Percentiles rank a stretch among this genome's conserved stretches.
Conservation (phyloP, 192 early-diverging fungal species). For the Dispira parvispora region DNA sequence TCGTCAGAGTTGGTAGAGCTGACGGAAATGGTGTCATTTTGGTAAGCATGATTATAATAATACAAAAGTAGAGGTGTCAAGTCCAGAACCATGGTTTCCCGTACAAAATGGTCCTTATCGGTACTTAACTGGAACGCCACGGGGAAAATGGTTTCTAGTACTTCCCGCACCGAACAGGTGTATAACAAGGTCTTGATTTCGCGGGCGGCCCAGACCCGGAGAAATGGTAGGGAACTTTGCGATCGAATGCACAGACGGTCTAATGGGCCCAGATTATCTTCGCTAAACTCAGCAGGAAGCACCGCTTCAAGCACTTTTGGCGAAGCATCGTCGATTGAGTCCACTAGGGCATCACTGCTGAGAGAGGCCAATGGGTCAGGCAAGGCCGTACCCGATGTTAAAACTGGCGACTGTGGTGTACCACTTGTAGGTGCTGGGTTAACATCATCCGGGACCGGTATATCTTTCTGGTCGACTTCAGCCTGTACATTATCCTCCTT, state of each 20-base stretch:
- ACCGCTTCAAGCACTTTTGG: conserved; percentile 8
- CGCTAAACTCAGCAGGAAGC: conserved; percentile 9
- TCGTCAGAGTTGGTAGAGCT: background rate
- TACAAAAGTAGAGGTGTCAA: conserved; percentile 20
- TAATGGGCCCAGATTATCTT: conserved; percentile 23
- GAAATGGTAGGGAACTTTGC: conserved; percentile 23
- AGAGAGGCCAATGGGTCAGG: conserved; percentile 1
- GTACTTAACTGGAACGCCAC: conserved; percentile 25
- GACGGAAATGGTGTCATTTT: background rate
- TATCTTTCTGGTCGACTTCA: background rate
- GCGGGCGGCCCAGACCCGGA: conserved; percentile 16
- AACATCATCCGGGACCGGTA: too few relatives aligned
- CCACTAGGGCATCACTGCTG: conserved; percentile 1
- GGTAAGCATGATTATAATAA: conserved; percentile 16
- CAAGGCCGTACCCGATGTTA: too few relatives aligned
- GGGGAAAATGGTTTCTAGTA: conserved; percentile 21
- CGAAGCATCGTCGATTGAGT: conserved; percentile 8
- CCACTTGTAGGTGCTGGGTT: too few relatives aligned
- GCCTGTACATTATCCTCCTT: background rate
- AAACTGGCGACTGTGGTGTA: too few relatives aligned
- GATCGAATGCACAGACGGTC: conserved; percentile 25
- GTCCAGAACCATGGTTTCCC: conserved; percentile 29
- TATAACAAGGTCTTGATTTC: conserved; percentile 1
- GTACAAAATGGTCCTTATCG: conserved; percentile 27
- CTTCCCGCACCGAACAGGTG: background rate